Base-by-base conservation (phyloP, 2,329 filamentous ascomycete species). In the Dothideomycetes sp. region DNA sequence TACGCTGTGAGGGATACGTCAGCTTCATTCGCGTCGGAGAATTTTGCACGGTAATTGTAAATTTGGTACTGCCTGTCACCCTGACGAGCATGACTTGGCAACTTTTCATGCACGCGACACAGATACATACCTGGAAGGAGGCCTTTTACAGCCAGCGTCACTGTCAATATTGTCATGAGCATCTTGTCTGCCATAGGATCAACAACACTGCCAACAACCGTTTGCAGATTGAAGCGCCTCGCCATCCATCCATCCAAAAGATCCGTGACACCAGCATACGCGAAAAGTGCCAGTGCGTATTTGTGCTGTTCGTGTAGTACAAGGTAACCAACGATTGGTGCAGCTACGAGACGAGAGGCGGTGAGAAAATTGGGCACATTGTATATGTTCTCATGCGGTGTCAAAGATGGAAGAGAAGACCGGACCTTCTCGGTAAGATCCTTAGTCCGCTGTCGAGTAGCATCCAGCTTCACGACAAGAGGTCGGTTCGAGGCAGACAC, bases 181-280 rank as follows among this genome's bases (percentile, higher is more conserved):
- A 78, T 75, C 66, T 98, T 98, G 63, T 98, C 91, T 3, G 91
- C 91, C 83, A 95, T 91, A 4, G 91, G 91, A 54, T 94, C 88
- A 46, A 98, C 86, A 19, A 98, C 78, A 40, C 85, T 93, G 40
- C 91, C 91, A 8, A 96, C 86, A 1, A 98, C 89, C 0, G 91
- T 96, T 60, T 91, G 83, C 42, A 86, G 72, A 37, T 89, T 81
- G 78, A 83, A 96, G 44, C 72, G 75, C 31, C 91, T 77, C 18
- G 91, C 91, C 52, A 98, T 91, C 73, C 81, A 96, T 42, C 91
- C 91, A 58, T 98, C 91, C 3, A 96, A 73, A 5, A 94, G 69
- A 57, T 98, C 91, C 0, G 89, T 94, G 50, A 94, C 69, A 34
- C 86, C 87, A 3, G 91, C 89, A 57, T 95, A 95, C 36, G 79